Base-by-base conservation (phyloP, 139 green algal species). In the Closterium sp. region DNA sequence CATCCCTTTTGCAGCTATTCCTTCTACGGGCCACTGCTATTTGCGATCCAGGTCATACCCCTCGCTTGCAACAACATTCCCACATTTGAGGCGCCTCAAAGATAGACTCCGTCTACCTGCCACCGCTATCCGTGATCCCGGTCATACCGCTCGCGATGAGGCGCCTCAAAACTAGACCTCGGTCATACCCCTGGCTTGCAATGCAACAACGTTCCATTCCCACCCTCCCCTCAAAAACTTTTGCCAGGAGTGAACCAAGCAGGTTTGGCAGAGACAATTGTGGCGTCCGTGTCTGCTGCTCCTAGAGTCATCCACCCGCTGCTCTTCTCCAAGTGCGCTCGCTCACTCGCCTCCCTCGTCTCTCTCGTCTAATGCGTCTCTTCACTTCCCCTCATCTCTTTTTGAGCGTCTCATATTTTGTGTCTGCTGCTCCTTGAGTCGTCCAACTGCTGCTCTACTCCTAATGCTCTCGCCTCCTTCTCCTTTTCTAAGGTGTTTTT, bases 251-350 rank as follows among this genome's bases (percentile, higher is more conserved):
- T 93, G 25, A 93, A 92, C 23, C 87, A 93, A 87, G 91, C 91
- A 76, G 91, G 91, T 4, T 43, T 93, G n/a, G 91, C 91, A 35
- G 91, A 93, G 32, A 89, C 88, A 34, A 93, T 93, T 30, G 91
- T 92, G 34, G 21, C 21, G 34, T 28, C 91, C 30, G 87, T 93
- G 9, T 69, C 5, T 31, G 91, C 91, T 12, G 35, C 30, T 34
- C 91, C 87, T 84, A 7, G 8, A n/a, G 91, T 90, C n/a, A 32
- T 93, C 30, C 91, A 93, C 34, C 88, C 91, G 3, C 88, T 93
- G 34, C 86, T 93, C 87, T 93, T 92, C 88, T 87, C 91, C 23
- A 93, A 38, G 89, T 91, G 16, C 89, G 66, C 23, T 8, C 21
- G 23, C 81, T 9, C 33, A 2, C 55, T 76, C 55, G 34, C 33